These are phyloP conservation scores for Strobilomyces dryophilus DNA, from an alignment of 768 basidiomycete genomes.

Conservation along the genomic window DNA sequence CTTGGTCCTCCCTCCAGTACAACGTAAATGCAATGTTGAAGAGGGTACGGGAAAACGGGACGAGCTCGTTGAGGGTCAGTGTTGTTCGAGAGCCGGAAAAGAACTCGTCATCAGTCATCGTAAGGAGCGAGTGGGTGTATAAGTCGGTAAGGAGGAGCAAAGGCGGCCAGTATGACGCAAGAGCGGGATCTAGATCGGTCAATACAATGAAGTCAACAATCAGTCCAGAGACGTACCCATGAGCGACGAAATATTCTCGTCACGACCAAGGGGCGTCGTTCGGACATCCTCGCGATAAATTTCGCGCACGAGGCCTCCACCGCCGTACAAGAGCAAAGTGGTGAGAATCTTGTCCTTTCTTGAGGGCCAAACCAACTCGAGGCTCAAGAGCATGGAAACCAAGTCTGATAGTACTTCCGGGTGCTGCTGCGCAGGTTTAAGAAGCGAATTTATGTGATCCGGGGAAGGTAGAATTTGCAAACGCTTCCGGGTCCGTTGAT, in stretches of 20 bases:
- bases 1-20: conserved; percentile 54
- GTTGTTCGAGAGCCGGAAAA: conserved; percentile 74
- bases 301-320: conserved; percentile 67
- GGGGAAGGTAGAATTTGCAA: conserved; percentile 53
- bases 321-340: conserved; percentile 45
- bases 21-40: conserved; percentile 82
- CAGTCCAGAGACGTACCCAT: conserved; percentile 33
- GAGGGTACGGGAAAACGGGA: conserved; percentile 68
- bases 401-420: conserved; percentile 42
- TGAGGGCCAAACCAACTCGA: conserved; percentile 59
- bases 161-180: conserved; percentile 54
- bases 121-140: conserved; percentile 79
- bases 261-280: conserved; percentile 55
- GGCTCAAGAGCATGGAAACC: conserved; percentile 53
- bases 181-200: conserved; percentile 38
- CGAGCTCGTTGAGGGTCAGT: conserved; percentile 76
- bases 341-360: conserved; percentile 56
- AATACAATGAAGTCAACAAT: background rate
- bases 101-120: conserved; percentile 97
- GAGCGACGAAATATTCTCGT: conserved; percentile 38
- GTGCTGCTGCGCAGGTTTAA: conserved; percentile 40
- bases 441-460: conserved; percentile 50
- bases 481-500: conserved; percentile 59
- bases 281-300: conserved; percentile 69
- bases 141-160: conserved; percentile 77